A percentile compares a stretch with the other conserved stretches of the same genome.
Conservation (phyloP, 495 filamentous ascomycete genomes). For the Neurospora tetrasperma region DNA sequence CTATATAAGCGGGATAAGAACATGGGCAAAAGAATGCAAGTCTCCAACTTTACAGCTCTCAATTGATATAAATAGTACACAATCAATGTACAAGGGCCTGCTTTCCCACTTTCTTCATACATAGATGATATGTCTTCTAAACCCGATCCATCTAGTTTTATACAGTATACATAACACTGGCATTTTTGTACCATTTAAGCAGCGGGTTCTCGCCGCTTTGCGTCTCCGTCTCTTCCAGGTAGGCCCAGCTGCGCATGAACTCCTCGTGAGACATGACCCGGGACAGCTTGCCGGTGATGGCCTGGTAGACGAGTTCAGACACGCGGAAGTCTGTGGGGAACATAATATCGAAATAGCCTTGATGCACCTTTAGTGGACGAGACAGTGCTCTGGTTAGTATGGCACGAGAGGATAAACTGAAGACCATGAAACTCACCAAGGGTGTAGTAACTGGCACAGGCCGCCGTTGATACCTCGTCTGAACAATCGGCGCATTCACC, state of each 20-base stretch:
- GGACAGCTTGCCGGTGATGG: conserved; percentile 83
- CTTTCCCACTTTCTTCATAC: neutral
- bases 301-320: conserved; percentile 80
- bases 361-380: conserved; percentile 57
- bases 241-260: conserved; percentile 81
- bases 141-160: conserved; percentile 7
- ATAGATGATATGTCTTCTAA: neutral
- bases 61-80: neutral
- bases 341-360: conserved; percentile 98
- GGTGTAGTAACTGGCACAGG: conserved; percentile 87
- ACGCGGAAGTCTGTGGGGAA: conserved; percentile 92
- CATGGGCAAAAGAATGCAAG: neutral
- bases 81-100: neutral
- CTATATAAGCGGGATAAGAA: neutral
- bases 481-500: conserved; percentile 86
- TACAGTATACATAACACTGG: conserved; percentile 78
- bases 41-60: neutral
- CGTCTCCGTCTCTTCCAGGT: conserved; percentile 80
- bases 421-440: conserved; percentile 51
- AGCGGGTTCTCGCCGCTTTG: conserved; percentile 86
- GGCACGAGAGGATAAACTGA: neutral
- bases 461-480: conserved; percentile 77
- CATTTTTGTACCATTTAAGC: conserved; percentile 89
- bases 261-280: conserved; percentile 78
- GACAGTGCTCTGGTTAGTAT: neutral